Evolutionary conservation across 805 yeast genomes (phyloP).

Genomic region (Kuraishia molischiana): DNA sequence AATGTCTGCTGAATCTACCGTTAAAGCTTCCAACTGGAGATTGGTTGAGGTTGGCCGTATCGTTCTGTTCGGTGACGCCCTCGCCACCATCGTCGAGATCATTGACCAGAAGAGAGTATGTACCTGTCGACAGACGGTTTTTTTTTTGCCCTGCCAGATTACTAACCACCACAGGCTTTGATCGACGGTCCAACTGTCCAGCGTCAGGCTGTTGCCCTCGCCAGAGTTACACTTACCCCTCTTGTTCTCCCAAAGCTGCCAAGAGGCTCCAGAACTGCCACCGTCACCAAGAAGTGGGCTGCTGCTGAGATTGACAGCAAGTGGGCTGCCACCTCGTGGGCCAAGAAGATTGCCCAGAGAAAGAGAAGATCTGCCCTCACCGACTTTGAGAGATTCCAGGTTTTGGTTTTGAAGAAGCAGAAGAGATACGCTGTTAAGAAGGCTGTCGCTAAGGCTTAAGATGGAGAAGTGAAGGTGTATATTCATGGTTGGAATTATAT

Average conservation of each 20-base stretch:
- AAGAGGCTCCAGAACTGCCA: constrained; percentile 88
- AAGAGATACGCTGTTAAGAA: constrained; percentile 90
- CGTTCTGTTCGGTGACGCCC: constrained; percentile 84
- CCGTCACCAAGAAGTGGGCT: constrained; percentile 87
- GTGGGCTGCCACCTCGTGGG: constrained; percentile 95
- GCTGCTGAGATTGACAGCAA: constrained; percentile 81
- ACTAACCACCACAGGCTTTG: constrained; percentile 47
- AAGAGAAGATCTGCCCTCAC: constrained; percentile 86
- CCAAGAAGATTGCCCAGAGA: constrained; percentile 95
- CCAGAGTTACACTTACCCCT: constrained; percentile 88
- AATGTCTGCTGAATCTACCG: constrained; percentile 17
- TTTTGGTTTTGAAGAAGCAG: constrained; percentile 94
- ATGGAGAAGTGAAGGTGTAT: constrained; percentile 7
- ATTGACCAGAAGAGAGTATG: constrained; percentile 98
- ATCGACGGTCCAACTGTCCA: constrained; percentile 94
- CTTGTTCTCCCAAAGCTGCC: constrained; percentile 76
- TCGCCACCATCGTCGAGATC: constrained; percentile 97
- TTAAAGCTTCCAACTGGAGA: constrained; percentile 98
- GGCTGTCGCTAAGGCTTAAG: constrained; percentile 93
- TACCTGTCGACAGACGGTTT: constrained; percentile 12
- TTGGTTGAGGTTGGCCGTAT: constrained; percentile 99
- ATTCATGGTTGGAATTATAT: constrained; percentile 2
- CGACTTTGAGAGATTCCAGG: constrained; percentile 99
- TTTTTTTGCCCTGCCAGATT: background rate
- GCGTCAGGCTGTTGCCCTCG: constrained; percentile 87